These are phyloP conservation scores for Lanmaoa pseudosensibilis DNA, from an alignment of 768 basidiomycete species.

Conservation along the genomic window DNA sequence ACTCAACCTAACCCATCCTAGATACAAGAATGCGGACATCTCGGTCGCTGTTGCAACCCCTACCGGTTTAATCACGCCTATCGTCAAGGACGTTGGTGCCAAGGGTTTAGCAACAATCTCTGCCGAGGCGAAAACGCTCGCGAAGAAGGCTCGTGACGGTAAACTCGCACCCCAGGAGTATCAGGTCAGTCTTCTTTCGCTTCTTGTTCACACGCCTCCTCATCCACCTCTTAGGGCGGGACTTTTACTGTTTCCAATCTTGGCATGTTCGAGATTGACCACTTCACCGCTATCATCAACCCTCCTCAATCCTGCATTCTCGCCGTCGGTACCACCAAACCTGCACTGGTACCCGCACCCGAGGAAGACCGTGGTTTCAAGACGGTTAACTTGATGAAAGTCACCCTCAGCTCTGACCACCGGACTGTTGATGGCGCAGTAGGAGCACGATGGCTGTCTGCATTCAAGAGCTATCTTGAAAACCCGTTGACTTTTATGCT, in stretches of 20 bases:
- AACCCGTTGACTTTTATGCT: slow-evolving; percentile 98
- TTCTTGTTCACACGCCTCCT: background rate
- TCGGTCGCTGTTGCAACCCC: slow-evolving; percentile 97
- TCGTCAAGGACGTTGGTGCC: slow-evolving; percentile 87
- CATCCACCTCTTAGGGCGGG: slow-evolving; percentile 62
- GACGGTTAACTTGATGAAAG: slow-evolving; percentile 90
- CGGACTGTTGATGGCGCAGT: slow-evolving; percentile 95
- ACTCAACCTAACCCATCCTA: slow-evolving; percentile 25
- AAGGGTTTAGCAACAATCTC: slow-evolving; percentile 95
- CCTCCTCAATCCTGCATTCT: slow-evolving; percentile 97
- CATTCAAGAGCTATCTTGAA: slow-evolving; percentile 95
- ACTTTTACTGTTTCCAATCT: slow-evolving; percentile 99
- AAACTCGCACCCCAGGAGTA: slow-evolving; percentile 95
- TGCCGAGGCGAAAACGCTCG: slow-evolving; percentile 86
- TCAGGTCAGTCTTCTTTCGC: slow-evolving; percentile 55
- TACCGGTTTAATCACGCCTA: slow-evolving; percentile 94
- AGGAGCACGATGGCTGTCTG: slow-evolving; percentile 86
- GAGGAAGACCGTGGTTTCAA: slow-evolving; percentile 96
- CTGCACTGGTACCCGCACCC: slow-evolving; percentile 83
- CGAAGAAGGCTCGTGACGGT: slow-evolving; percentile 94
- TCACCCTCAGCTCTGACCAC: slow-evolving; percentile 93
- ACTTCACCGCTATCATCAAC: slow-evolving; percentile 99
- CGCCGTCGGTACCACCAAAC: slow-evolving; percentile 84
- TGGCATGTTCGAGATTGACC: slow-evolving; percentile 93
- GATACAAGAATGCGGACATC: slow-evolving; percentile 97